phyloP scores from a whole-genome alignment of 352 stramenopile genomes.

The Phytophthora idaei region DNA sequence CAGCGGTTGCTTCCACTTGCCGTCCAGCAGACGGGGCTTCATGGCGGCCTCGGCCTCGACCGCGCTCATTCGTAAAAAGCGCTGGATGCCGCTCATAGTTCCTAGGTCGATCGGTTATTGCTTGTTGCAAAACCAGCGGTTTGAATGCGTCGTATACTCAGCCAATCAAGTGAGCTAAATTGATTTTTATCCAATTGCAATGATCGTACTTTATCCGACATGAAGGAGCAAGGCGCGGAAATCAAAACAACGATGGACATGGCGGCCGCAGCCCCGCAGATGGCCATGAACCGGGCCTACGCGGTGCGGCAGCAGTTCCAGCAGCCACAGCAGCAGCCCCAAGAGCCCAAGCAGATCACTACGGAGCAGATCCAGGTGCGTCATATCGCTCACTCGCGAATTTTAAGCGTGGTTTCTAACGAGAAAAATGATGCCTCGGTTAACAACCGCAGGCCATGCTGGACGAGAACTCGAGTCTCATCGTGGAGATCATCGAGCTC shows the following conservation, averaged over 20 bases:
- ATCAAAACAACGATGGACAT: conserved; percentile 28
- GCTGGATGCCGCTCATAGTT: conserved; percentile 52
- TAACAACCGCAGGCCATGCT: conserved; percentile 66
- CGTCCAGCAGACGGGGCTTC: conserved; percentile 78
- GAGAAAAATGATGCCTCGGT: not conserved
- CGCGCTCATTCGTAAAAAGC: conserved; percentile 78
- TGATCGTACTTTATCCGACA: conserved; percentile 30
- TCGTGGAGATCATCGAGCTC: conserved; percentile 89
- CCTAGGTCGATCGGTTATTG: conserved; percentile 16
- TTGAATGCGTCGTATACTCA: conserved; percentile 31
- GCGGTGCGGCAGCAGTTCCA: conserved; percentile 32
- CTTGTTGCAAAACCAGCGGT: conserved; percentile 20
- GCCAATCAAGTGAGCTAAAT: conserved; percentile 23
- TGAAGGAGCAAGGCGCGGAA: not conserved
- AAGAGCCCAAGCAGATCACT: conserved; percentile 70
- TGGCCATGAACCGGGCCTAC: conserved; percentile 42
- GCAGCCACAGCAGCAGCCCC: conserved; percentile 22
- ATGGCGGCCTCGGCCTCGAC: conserved; percentile 78
- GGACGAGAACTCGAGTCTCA: conserved; percentile 86
- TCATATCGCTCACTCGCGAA: not conserved
- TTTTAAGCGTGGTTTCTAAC: not conserved
- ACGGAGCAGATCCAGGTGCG: conserved; percentile 86
- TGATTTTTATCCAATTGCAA: conserved; percentile 20
- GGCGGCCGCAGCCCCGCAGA: conserved; percentile 28
- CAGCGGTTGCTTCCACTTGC: conserved; percentile 86